phyloP scores from a whole-genome alignment of 1,139 yeast species.

The Diutina siamensis region DNA sequence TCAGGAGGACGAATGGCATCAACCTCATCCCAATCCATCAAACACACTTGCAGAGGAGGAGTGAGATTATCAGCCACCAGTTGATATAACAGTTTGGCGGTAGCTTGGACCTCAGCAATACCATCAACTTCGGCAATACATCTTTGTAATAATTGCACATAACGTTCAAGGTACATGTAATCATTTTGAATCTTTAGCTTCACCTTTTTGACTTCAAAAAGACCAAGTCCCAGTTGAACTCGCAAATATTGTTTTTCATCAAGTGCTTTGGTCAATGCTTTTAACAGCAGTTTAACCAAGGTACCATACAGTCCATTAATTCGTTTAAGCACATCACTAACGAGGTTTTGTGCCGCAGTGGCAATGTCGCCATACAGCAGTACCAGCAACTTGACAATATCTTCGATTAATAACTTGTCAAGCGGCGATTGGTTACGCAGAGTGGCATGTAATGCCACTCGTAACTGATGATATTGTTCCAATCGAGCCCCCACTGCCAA shows the following conservation, averaged over 20 bases:
- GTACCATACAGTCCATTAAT: constrained; percentile 57
- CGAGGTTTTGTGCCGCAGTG: constrained; percentile 56
- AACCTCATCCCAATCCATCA: constrained; percentile 34
- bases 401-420: constrained; percentile 55
- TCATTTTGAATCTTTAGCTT: constrained; percentile 48
- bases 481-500: constrained; percentile 66
- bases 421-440: constrained; percentile 59
- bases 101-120: constrained; percentile 28
- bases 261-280: constrained; percentile 30
- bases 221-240: constrained; percentile 57
- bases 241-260: constrained; percentile 33
- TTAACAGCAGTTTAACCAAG: constrained; percentile 38
- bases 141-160: constrained; percentile 36
- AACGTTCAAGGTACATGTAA: constrained; percentile 36
- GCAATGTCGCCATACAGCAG: constrained; percentile 67
- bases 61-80: constrained; percentile 35
- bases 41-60: constrained; percentile 51
- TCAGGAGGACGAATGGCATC: constrained; percentile 58
- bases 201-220: constrained; percentile 42
- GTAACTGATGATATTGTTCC: constrained; percentile 65
- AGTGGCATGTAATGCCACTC: constrained; percentile 67
- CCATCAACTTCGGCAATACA: constrained; percentile 52
- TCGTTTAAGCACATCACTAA: constrained; percentile 64
- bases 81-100: constrained; percentile 41
- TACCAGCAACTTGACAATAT: constrained; percentile 55